Conservation (phyloP, 2,329 filamentous ascomycete genomes). For the Hypoxylon sp. region DNA sequence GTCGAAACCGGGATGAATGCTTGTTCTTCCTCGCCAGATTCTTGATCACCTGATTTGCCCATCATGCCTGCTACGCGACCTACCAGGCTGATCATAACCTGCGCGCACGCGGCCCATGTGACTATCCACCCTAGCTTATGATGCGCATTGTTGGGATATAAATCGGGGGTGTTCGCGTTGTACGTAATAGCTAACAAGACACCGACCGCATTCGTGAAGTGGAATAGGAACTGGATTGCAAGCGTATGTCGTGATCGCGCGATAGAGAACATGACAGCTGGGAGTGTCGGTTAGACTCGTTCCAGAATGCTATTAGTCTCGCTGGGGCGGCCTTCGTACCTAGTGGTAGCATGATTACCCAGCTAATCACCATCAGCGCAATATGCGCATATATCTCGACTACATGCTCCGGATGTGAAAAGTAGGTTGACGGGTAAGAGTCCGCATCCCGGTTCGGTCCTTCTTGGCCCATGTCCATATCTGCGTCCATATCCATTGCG, state of each 20-base stretch:
- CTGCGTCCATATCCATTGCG: slow-evolving; percentile 49
- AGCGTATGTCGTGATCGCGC: slow-evolving; percentile 81
- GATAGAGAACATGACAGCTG: slow-evolving; percentile 88
- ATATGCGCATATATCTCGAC: slow-evolving; percentile 68
- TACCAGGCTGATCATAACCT: slow-evolving; percentile 76
- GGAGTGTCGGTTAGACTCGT: slow-evolving; percentile 30
- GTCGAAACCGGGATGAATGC: slow-evolving; percentile 73
- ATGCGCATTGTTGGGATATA: slow-evolving; percentile 90
- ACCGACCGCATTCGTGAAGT: slow-evolving; percentile 72
- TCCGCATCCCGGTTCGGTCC: slow-evolving; percentile 45
- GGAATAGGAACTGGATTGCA: slow-evolving; percentile 74
- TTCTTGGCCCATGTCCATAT: slow-evolving; percentile 50
- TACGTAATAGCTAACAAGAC: slow-evolving; percentile 76
- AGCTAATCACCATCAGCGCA: slow-evolving; percentile 73
- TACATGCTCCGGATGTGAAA: slow-evolving; percentile 54
- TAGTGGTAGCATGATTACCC: slow-evolving; percentile 76
- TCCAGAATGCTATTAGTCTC: not conserved
- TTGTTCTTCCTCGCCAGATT: slow-evolving; percentile 59
- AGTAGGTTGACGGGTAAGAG: slow-evolving; percentile 55
- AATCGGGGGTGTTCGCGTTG: slow-evolving; percentile 82
- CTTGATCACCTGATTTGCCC: slow-evolving; percentile 27
- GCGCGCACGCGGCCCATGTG: slow-evolving; percentile 76
- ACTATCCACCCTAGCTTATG: slow-evolving; percentile 88
- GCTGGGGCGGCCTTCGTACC: slow-evolving; percentile 57
- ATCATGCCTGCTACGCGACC: slow-evolving; percentile 67